A percentile compares a stretch with the other conserved stretches of the same genome.
phyloP scores from a whole-genome alignment of 352 stramenopile genomes.

The Globisporangium spinosum region DNA sequence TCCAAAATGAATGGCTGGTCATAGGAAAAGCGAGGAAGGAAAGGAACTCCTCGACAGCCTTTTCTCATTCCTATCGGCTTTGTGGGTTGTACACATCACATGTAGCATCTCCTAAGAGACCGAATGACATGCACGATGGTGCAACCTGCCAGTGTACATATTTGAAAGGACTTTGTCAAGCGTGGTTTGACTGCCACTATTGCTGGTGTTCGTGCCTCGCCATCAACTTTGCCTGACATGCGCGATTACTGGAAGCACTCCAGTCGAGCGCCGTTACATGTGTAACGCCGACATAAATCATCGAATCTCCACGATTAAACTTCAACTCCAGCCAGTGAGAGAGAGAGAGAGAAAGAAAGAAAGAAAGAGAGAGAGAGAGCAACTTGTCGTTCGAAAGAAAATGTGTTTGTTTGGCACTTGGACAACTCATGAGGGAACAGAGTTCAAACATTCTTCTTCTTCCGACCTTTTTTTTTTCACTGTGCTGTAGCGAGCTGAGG shows the following conservation, averaged over 20 bases:
- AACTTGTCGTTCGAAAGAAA: background rate
- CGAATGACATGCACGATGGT: background rate
- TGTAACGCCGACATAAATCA: slow-evolving; percentile 1
- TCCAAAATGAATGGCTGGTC: background rate
- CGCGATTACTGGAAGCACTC: background rate
- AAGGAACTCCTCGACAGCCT: background rate
- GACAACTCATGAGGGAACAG: background rate
- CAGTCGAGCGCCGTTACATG: background rate
- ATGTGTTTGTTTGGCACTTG: background rate
- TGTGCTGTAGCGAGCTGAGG: background rate
- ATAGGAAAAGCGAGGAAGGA: background rate
- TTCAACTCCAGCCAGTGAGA: background rate
- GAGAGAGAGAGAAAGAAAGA: background rate
- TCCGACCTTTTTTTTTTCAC: background rate
- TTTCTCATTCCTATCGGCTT: background rate
- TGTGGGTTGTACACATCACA: background rate
- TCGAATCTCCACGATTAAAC: slow-evolving; percentile 2
- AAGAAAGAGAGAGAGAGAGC: background rate
- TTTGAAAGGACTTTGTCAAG: background rate
- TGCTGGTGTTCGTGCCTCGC: background rate
- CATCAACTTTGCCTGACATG: background rate
- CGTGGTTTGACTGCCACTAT: background rate
- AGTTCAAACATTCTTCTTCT: background rate
- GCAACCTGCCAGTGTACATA: background rate
- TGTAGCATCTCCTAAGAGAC: background rate